A percentile compares a stretch with the other conserved stretches of the same genome.
Evolutionary conservation across 345 rosid species (phyloP).

Genomic region (Melastoma malabathricum): DNA sequence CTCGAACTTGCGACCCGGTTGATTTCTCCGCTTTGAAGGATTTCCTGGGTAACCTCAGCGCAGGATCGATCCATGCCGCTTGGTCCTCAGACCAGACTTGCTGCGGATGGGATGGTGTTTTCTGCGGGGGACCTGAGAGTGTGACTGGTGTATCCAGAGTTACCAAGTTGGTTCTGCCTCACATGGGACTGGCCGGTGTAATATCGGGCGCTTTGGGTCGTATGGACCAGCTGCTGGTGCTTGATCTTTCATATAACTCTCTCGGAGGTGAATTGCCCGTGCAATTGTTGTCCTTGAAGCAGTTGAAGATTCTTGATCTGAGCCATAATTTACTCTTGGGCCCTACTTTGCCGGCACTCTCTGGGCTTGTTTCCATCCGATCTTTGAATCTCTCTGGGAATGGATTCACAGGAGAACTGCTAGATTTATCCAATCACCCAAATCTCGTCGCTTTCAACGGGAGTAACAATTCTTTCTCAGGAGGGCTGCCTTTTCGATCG

Average conservation of each 20-base stretch:
- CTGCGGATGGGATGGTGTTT: constrained; percentile 80
- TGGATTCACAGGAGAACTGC: constrained; percentile 37
- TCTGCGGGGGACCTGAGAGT: constrained; percentile 25
- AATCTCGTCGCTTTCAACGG: constrained; percentile 50
- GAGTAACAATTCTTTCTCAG: constrained; percentile 65
- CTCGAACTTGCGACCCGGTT: constrained; percentile 40
- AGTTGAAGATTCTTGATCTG: constrained; percentile 73
- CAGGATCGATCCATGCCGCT: constrained; percentile 26
- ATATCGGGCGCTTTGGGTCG: constrained; percentile 40
- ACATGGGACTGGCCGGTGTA: constrained; percentile 40
- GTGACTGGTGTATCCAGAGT: constrained; percentile 32
- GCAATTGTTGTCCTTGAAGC: constrained; percentile 49
- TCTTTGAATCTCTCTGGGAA: constrained; percentile 66
- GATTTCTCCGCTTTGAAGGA: constrained; percentile 49
- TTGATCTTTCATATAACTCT: constrained; percentile 60
- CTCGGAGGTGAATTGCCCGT: constrained; percentile 41
- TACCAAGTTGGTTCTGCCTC: constrained; percentile 35
- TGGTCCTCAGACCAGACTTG: constrained; percentile 47
- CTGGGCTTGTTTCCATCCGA: constrained; percentile 38
- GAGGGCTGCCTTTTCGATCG: constrained; percentile 27
- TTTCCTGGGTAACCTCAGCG: constrained; percentile 46
- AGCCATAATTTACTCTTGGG: constrained; percentile 70
- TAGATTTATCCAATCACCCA: constrained; percentile 28
- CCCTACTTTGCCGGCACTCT: constrained; percentile 30
- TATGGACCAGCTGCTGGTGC: constrained; percentile 35